Evolutionary conservation across 257 asterid genomes (phyloP).

Genomic region (Lavandula angustifolia): DNA sequence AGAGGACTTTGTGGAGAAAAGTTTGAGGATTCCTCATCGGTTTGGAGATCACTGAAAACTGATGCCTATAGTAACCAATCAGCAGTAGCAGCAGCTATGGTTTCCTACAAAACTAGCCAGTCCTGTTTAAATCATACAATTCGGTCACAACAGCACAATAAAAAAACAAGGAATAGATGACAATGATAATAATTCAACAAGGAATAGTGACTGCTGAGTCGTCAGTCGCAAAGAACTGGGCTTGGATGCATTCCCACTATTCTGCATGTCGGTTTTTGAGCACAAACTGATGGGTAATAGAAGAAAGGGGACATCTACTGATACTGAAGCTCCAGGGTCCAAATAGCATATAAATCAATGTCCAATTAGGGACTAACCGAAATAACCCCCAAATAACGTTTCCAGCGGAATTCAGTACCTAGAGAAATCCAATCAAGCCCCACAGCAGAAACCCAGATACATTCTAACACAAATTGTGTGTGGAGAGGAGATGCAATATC

Average conservation of each 20-base stretch:
- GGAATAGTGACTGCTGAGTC: slow-evolving; percentile 71
- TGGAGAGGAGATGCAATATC: too few species aligned
- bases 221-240: slow-evolving; percentile 69
- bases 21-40: slow-evolving; percentile 17
- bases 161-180: slow-evolving; percentile 3
- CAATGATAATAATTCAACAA: background rate
- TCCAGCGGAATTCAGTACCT: slow-evolving; percentile 22
- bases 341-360: slow-evolving; percentile 33
- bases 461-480: slow-evolving; percentile 9
- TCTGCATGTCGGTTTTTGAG: slow-evolving; percentile 60
- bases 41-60: slow-evolving; percentile 22
- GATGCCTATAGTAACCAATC: background rate
- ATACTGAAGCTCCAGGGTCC: slow-evolving; percentile 29
- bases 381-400: slow-evolving; percentile 24
- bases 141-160: background rate
- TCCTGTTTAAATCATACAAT: slow-evolving; percentile 19
- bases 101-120: background rate
- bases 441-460: slow-evolving; percentile 6
- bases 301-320: slow-evolving; percentile 36
- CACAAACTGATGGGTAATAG: slow-evolving; percentile 25
- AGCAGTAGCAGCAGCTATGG: background rate
- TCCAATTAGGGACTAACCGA: slow-evolving; percentile 35
- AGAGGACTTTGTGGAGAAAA: slow-evolving; percentile 29
- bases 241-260: slow-evolving; percentile 65
- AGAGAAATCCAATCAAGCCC: slow-evolving; percentile 37